Evolutionary conservation across 2,329 filamentous ascomycete species (phyloP), one percentile per base, ranked within the genome.

Genomic region (Annulohypoxylon truncatum): DNA sequence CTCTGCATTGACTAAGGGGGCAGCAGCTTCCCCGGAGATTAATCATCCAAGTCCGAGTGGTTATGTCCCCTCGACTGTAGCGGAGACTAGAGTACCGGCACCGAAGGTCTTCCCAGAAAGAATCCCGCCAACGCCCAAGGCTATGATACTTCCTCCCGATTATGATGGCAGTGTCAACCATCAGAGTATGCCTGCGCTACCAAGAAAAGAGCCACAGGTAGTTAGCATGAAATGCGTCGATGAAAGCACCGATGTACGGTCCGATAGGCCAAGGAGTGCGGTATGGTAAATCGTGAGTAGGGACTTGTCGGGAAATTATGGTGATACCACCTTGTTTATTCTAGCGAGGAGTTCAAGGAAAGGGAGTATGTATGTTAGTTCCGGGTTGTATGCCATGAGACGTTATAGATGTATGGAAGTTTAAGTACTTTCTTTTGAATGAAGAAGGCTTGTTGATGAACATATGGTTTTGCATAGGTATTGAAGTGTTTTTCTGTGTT

Each of bases 111-210:
- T 58, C 40, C 59, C 52, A 18, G 59, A 59, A 42, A 40, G 48
- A 13, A 40, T 68, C 10, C 67, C 66, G 22, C 65, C 55, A 2
- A 73, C 71, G 2, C 71, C 71, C 1, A 72, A 73, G 53, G 69
- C 71, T 2, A 73, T 73, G 71, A 52, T 72, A 26, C 67, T 73
- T 8, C 56, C 60, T 9, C 67, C 61, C 1, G 54, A 65, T 12
- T 57, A 57, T 47, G 61, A 66, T n/a, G 31, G 40, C 12, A 35
- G 40, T 7, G 42, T 44, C 22, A 51, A 8, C 48, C 66, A 66
- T 33, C 55, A 64, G 13, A 69, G 59, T 9, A 65, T 61, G 48
- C 67, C 58, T 4, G 40, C 20, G 15, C 61, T 61, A 26, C 33
- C 61, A n/a, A 68, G 35, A 22, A 56, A 64, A 12, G 53, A 61